Conservation (phyloP, 2,329 filamentous ascomycete genomes). For the Magnaporthiopsis incrustans region DNA sequence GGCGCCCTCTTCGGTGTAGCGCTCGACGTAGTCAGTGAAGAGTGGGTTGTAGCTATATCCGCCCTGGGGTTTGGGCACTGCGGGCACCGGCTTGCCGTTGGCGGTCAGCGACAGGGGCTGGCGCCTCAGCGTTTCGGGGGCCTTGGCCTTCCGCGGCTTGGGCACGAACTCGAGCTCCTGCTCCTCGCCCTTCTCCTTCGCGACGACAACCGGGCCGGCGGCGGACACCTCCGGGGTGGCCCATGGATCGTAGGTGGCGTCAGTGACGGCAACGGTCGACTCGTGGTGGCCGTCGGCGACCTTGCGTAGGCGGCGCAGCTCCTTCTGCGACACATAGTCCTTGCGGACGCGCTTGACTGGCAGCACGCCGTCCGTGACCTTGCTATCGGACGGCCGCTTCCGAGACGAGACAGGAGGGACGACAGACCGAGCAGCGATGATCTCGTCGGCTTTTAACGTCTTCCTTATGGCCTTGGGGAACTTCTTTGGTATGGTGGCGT, state of each 20-base stretch:
- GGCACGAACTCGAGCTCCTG: conserved; percentile 60
- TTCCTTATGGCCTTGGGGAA: conserved; percentile 54
- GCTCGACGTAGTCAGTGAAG: conserved; percentile 76
- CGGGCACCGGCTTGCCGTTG: conserved; percentile 69
- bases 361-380: conserved; percentile 65
- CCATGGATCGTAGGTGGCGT: conserved; percentile 77
- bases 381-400: conserved; percentile 61
- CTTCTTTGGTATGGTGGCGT: conserved; percentile 56
- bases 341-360: conserved; percentile 67
- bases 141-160: conserved; percentile 56
- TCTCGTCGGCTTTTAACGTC: conserved; percentile 82
- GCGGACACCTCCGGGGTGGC: conserved; percentile 24
- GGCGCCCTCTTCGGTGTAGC: conserved; percentile 65
- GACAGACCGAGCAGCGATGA: conserved; percentile 75
- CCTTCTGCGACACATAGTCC: conserved; percentile 76
- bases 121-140: conserved; percentile 67
- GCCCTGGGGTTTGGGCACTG: conserved; percentile 69
- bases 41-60: conserved; percentile 90
- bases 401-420: conserved; percentile 70
- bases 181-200: conserved; percentile 25
- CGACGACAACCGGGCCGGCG: conserved; percentile 14
- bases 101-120: conserved; percentile 76
- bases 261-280: conserved; percentile 44
- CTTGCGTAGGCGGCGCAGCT: conserved; percentile 67
- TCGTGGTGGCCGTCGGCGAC: conserved; percentile 68